These are phyloP conservation scores for Dactylis glomerata DNA, from an alignment of 176 grass and related monocot genomes.

Conservation along the genomic window DNA sequence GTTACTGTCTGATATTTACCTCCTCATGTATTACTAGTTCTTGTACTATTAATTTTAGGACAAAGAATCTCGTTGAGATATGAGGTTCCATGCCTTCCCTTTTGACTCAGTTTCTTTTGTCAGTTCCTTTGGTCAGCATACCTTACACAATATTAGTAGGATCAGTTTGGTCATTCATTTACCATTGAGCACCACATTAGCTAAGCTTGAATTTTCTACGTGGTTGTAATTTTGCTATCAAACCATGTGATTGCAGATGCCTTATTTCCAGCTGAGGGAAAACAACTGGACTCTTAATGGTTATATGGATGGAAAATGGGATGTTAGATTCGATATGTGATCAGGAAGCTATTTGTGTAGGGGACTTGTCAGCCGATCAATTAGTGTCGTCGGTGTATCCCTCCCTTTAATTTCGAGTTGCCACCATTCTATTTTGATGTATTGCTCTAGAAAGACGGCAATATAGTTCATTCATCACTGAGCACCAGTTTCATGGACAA, in stretches of 20 bases:
- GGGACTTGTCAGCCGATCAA: background rate
- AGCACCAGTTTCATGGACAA: background rate
- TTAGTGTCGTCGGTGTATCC: background rate
- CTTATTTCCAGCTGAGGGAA: constrained; percentile 82
- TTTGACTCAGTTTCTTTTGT: background rate
- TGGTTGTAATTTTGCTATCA: constrained; percentile 6
- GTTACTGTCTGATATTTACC: background rate
- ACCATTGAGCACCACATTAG: background rate
- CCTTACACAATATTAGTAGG: background rate
- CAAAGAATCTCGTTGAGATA: background rate
- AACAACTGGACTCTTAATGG: constrained; percentile 86
- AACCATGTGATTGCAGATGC: constrained; percentile 55
- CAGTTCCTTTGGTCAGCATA: background rate
- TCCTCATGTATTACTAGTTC: background rate
- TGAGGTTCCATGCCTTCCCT: background rate
- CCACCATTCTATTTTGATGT: background rate
- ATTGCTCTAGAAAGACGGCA: background rate
- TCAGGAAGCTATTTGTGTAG: background rate
- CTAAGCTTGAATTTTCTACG: background rate
- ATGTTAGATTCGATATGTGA: constrained; percentile 72
- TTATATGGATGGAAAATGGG: constrained; percentile 77
- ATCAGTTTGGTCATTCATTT: background rate
- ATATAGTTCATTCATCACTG: background rate
- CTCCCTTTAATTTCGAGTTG: background rate
- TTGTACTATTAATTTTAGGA: background rate